Conservation (phyloP, 768 basidiomycete species). For the Boletellus ananas region DNA sequence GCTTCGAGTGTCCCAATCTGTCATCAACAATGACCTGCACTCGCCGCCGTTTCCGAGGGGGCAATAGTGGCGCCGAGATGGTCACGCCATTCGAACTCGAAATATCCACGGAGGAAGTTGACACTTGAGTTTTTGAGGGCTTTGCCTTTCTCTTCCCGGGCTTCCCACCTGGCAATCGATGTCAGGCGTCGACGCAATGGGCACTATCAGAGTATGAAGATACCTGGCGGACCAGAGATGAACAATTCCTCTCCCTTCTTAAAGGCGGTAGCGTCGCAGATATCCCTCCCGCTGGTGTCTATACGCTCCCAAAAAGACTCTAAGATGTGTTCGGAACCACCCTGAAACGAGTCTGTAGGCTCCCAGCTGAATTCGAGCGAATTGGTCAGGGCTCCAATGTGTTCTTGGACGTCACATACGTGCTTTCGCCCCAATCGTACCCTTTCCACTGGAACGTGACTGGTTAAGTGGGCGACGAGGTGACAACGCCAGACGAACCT, state of each 20-base stretch:
- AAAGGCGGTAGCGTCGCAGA: constrained; percentile 47
- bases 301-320: constrained; percentile 37
- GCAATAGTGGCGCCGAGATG: constrained; percentile 18
- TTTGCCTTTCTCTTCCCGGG: constrained; percentile 16
- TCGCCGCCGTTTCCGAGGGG: constrained; percentile 27
- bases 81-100: constrained; percentile 6
- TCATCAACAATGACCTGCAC: constrained; percentile 6
- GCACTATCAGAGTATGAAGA: not conserved
- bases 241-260: constrained; percentile 50
- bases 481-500: constrained; percentile 37
- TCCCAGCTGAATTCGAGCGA: constrained; percentile 55
- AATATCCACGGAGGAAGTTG: constrained; percentile 8
- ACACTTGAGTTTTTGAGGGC: constrained; percentile 4
- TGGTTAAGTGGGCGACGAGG: constrained; percentile 2
- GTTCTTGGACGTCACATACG: constrained; percentile 39
- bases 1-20: constrained; percentile 5
- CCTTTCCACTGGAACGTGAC: constrained; percentile 53
- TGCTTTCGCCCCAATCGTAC: constrained; percentile 51
- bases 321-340: constrained; percentile 51
- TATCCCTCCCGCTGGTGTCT: constrained; percentile 41
- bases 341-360: constrained; percentile 54
- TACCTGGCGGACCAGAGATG: constrained; percentile 60
- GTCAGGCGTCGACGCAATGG: constrained; percentile 2
- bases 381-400: constrained; percentile 1
- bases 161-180: constrained; percentile 14